Conservation (phyloP, 2,329 filamentous ascomycete genomes). For the Venturia oleaginea region DNA sequence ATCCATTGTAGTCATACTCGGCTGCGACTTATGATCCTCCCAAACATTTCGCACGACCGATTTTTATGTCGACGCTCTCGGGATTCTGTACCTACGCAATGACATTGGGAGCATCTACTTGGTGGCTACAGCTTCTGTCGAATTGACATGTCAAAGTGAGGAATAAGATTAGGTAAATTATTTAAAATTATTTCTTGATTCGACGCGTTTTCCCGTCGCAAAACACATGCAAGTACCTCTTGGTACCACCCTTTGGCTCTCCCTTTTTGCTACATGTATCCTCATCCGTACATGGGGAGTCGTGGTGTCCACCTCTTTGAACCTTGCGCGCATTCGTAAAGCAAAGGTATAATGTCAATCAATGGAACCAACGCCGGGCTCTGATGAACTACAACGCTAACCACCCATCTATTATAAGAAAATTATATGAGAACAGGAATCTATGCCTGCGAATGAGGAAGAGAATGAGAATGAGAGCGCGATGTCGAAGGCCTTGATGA, state of each 20-base stretch:
- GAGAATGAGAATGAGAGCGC: background rate
- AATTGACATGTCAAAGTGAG: background rate
- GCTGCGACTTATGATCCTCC: background rate
- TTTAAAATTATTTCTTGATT: background rate
- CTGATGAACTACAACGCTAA: background rate
- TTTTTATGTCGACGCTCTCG: background rate
- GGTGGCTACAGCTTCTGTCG: background rate
- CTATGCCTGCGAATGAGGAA: conserved; percentile 1
- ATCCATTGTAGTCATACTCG: background rate
- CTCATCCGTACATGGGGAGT: background rate
- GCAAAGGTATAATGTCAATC: conserved; percentile 7
- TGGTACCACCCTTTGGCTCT: background rate
- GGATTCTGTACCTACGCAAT: background rate
- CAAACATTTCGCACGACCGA: background rate
- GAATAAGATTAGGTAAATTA: background rate
- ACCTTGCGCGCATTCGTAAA: background rate
- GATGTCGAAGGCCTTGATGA: background rate
- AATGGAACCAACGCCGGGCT: background rate
- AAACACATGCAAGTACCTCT: background rate
- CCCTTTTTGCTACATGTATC: background rate
- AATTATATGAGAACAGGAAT: background rate
- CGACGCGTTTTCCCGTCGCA: background rate
- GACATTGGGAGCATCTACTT: too few species aligned
- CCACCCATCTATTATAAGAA: background rate
- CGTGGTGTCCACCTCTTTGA: background rate